Conservation (phyloP, 495 filamentous ascomycete genomes). For the Glarea lozoyensis region DNA sequence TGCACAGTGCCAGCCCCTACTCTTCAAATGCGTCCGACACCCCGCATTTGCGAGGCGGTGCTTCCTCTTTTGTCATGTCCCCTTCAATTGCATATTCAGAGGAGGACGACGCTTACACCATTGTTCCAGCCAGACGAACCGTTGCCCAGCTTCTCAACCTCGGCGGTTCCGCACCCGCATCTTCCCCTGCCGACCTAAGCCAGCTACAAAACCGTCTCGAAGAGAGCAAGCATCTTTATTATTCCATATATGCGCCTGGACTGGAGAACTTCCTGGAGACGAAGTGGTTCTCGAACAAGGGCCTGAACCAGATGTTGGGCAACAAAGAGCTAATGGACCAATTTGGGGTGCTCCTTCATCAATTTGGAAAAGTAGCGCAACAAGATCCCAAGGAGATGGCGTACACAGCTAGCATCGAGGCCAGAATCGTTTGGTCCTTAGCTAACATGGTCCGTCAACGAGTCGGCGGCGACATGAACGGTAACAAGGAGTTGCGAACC, state of each 20-base stretch:
- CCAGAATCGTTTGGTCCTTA: constrained; percentile 63
- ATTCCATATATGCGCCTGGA: constrained; percentile 65
- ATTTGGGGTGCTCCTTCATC: constrained; percentile 16
- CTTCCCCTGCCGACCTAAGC: constrained; percentile 36
- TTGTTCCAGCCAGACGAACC: constrained; percentile 52
- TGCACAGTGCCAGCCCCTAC: constrained; percentile 33
- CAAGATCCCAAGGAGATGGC: constrained; percentile 53
- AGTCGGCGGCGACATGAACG: constrained; percentile 22
- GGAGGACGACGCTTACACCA: constrained; percentile 35
- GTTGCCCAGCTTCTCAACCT: constrained; percentile 69
- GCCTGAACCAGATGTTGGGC: constrained; percentile 12
- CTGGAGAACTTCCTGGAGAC: constrained; percentile 78
- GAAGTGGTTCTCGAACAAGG: constrained; percentile 60
- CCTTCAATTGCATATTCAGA: constrained; percentile 24
- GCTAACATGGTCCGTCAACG: constrained; percentile 32
- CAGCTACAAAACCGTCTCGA: constrained; percentile 46
- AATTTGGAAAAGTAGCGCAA: constrained; percentile 22
- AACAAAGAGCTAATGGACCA: constrained; percentile 14
- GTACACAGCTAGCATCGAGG: constrained; percentile 55
- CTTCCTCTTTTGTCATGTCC: constrained; percentile 20
- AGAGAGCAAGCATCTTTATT: constrained; percentile 67
- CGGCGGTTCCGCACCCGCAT: constrained; percentile 51
- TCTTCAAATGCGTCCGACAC: constrained; percentile 26
- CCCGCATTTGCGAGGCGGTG: constrained; percentile 35
- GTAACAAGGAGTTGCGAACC: constrained; percentile 19